phyloP scores from a whole-genome alignment of 805 yeast species.

The Tanozyma kutaoensis region DNA sequence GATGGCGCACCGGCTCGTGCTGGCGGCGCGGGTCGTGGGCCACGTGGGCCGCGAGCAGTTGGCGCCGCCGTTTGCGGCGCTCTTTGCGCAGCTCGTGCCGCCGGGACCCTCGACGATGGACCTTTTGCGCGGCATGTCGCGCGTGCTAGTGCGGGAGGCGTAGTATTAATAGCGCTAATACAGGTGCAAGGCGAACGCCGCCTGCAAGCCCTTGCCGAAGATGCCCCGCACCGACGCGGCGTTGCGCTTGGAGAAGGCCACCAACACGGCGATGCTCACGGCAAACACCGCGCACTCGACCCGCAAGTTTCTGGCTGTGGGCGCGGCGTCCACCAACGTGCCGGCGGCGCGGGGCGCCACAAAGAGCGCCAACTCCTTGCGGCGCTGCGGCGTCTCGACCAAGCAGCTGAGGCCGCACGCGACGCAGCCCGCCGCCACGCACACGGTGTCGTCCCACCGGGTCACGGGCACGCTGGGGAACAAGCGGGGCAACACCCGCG shows the following conservation, averaged over 20 bases:
- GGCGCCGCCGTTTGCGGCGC: too few relatives aligned
- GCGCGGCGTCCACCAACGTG: conserved; percentile 14
- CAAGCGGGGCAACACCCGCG: conserved; percentile 22
- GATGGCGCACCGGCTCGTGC: too few relatives aligned
- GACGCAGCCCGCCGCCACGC: conserved; percentile 26
- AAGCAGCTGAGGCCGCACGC: conserved; percentile 28
- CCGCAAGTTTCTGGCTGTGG: conserved; percentile 11
- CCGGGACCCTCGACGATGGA: too few relatives aligned
- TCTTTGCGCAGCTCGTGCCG: too few relatives aligned
- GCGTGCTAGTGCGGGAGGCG: too few relatives aligned
- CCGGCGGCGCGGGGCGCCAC: conserved; percentile 27
- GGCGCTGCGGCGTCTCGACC: conserved; percentile 24
- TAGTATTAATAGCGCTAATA: too few relatives aligned
- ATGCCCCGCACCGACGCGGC: conserved; percentile 21
- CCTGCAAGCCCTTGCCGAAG: conserved; percentile 19
- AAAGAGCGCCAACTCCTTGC: conserved; percentile 35
- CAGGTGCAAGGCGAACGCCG: conserved; percentile 3
- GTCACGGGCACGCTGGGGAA: conserved; percentile 21
- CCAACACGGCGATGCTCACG: conserved; percentile 20
- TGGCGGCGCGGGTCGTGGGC: too few relatives aligned
- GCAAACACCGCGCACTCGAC: conserved; percentile 20
- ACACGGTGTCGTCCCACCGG: conserved; percentile 24
- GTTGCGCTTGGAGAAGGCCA: conserved; percentile 16
- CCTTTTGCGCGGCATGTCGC: too few relatives aligned
- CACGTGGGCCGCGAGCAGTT: too few relatives aligned